phyloP scores from a whole-genome alignment of 2,329 filamentous ascomycete genomes.

The Tolypocladium inflatum region DNA sequence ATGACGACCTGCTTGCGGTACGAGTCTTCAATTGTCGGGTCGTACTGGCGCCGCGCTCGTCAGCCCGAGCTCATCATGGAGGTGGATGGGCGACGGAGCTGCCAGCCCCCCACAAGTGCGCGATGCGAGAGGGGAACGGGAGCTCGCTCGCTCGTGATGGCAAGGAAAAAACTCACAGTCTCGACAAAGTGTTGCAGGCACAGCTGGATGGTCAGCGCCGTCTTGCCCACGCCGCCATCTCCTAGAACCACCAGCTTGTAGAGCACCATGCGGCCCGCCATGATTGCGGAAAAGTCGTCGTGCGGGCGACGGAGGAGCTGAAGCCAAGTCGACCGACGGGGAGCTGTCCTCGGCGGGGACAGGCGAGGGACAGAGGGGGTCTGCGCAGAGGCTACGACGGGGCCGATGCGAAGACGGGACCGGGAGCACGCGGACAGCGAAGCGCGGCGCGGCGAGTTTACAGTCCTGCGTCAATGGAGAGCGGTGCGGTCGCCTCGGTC shows the following conservation, averaged over 20 bases:
- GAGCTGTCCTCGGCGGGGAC: neutral
- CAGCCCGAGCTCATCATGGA: neutral
- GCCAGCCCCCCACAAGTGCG: neutral
- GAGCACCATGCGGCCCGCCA: slow-evolving; percentile 90
- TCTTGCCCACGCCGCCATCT: slow-evolving; percentile 91
- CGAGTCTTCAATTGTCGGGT: slow-evolving; percentile 81
- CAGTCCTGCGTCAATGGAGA: slow-evolving; percentile 3
- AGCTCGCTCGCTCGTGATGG: neutral
- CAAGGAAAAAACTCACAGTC: slow-evolving; percentile 48
- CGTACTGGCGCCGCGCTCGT: slow-evolving; percentile 45
- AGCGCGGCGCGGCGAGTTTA: neutral
- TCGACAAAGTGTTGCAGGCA: slow-evolving; percentile 98
- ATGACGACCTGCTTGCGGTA: slow-evolving; percentile 89
- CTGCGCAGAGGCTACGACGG: neutral
- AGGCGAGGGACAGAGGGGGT: neutral
- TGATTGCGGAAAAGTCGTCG: slow-evolving; percentile 29
- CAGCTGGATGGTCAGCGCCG: slow-evolving; percentile 88
- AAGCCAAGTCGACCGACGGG: neutral
- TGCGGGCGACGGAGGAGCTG: neutral
- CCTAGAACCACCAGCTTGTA: slow-evolving; percentile 95
- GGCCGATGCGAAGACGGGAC: neutral
- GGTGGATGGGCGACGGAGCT: neutral
- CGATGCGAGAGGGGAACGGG: neutral
- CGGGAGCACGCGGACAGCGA: neutral
- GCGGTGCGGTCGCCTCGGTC: slow-evolving; percentile 1